These are phyloP conservation scores for Blastobotrys persicus DNA, from an alignment of 1,139 yeast species.

Conservation along the genomic window DNA sequence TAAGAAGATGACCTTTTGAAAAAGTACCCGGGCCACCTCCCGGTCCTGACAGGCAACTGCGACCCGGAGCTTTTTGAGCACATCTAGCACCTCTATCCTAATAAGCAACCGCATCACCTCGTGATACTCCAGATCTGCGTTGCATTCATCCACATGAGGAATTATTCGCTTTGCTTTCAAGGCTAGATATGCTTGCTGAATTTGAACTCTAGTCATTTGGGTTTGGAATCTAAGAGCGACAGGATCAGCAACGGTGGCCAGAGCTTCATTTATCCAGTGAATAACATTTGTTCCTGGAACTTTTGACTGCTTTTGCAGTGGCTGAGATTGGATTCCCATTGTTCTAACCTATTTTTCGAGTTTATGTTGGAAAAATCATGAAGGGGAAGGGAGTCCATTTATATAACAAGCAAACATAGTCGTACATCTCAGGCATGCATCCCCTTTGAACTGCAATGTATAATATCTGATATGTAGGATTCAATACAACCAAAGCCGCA, in stretches of 20 bases:
- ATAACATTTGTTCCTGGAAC: neutral
- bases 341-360: too few species aligned
- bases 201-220: neutral
- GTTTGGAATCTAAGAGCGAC: neutral
- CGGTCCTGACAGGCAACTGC: neutral
- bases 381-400: neutral
- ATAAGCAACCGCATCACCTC: neutral
- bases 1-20: neutral
- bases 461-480: neutral
- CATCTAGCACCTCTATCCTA: neutral
- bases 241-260: neutral
- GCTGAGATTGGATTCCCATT: too few species aligned
- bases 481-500: neutral
- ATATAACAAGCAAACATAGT: neutral
- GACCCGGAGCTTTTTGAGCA: neutral
- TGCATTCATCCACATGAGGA: neutral
- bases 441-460: neutral
- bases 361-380: too few species aligned
- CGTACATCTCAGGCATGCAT: too few species aligned
- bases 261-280: neutral
- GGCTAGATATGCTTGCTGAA: neutral
- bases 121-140: neutral
- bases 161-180: neutral
- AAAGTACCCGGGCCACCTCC: neutral
- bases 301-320: too few species aligned